Percentiles rank a stretch among this genome's conserved stretches.
Conservation (phyloP, 2,329 filamentous ascomycete genomes). For the Nemania sp. region DNA sequence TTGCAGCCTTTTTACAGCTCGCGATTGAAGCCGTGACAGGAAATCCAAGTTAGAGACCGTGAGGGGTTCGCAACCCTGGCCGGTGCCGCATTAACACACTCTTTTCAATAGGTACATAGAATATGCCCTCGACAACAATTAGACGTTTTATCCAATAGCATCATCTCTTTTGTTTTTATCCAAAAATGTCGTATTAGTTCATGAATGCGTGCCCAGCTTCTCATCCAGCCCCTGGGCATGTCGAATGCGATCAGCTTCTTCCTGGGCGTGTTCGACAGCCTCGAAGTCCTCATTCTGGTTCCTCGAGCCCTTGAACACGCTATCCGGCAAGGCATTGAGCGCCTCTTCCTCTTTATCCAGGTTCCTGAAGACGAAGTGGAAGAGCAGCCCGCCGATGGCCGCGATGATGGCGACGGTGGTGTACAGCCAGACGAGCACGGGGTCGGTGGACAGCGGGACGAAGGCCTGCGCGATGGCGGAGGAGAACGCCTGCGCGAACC, state of each 20-base stretch:
- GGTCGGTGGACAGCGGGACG: slow-evolving; percentile 60
- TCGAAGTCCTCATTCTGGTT: slow-evolving; percentile 34
- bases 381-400: slow-evolving; percentile 62
- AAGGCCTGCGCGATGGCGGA: slow-evolving; percentile 64
- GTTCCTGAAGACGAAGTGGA: slow-evolving; percentile 68
- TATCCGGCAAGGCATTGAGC: slow-evolving; percentile 59
- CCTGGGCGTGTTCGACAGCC: slow-evolving; percentile 30
- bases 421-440: slow-evolving; percentile 76
- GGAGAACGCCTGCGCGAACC: slow-evolving; percentile 62
- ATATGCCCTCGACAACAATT: too few relatives aligned
- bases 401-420: slow-evolving; percentile 67
- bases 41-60: too few relatives aligned
- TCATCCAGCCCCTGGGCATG: slow-evolving; percentile 27
- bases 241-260: slow-evolving; percentile 33
- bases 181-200: not conserved
- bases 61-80: too few relatives aligned
- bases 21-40: too few relatives aligned
- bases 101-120: too few relatives aligned
- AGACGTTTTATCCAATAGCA: too few relatives aligned
- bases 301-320: slow-evolving; percentile 36
- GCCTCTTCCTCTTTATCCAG: slow-evolving; percentile 68
- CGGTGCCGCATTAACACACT: too few relatives aligned
- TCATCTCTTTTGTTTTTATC: not conserved
- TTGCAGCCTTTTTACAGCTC: too few relatives aligned
- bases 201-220: slow-evolving; percentile 13